Conservation (phyloP, 441 rosid genomes). For the Jatropha multifida region DNA sequence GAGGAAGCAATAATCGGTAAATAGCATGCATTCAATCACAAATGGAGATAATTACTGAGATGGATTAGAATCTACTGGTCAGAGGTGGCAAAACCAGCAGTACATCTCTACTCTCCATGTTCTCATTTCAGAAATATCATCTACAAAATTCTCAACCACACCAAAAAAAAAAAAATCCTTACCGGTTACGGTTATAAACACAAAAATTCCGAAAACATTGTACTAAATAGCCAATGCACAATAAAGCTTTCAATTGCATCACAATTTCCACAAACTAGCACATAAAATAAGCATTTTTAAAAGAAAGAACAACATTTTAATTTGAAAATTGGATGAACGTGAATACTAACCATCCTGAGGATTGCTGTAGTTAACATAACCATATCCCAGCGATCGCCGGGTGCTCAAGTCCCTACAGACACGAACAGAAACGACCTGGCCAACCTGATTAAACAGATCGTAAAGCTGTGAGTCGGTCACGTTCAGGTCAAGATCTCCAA, state of each 20-base stretch:
- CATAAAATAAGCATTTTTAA: background rate
- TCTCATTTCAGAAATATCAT: too few relatives aligned
- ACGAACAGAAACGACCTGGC: slow-evolving; percentile 50
- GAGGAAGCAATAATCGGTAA: too few relatives aligned
- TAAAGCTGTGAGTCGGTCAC: slow-evolving; percentile 54
- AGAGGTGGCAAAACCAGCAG: background rate
- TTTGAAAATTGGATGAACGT: background rate
- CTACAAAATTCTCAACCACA: too few relatives aligned
- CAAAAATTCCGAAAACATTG: background rate
- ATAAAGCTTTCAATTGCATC: background rate
- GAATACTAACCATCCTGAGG: slow-evolving; percentile 51
- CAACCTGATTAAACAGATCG: slow-evolving; percentile 57
- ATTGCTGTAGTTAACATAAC: slow-evolving; percentile 59
- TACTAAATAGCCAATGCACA: background rate
- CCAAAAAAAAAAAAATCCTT: too few relatives aligned
- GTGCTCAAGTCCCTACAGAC: slow-evolving; percentile 59
- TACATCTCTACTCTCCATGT: background rate
- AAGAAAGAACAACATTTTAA: background rate
- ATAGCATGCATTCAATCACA: too few relatives aligned
- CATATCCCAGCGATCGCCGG: slow-evolving; percentile 63
- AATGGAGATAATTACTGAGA: too few relatives aligned
- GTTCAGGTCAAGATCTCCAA: slow-evolving; percentile 61
- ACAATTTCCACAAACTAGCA: background rate
- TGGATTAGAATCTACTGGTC: background rate
- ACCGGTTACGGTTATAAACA: too few relatives aligned